Evolutionary conservation across 2,329 filamentous ascomycete species (phyloP), one percentile per base, ranked within the genome.

Genomic region (Fulvia fulva): DNA sequence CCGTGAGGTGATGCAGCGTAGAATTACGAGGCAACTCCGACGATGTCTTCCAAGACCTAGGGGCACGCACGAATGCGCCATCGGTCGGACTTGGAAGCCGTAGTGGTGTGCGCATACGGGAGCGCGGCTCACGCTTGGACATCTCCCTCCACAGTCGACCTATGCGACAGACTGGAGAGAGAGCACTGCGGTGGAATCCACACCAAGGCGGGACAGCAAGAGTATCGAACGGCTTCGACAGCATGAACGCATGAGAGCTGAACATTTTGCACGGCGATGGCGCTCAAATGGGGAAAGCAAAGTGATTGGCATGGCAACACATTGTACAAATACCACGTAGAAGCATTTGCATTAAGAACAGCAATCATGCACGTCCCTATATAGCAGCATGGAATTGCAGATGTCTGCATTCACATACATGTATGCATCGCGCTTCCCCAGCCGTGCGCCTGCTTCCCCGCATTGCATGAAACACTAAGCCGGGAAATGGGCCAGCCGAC

Each of bases 81-180:
- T 28, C 8, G 14, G 41, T 8, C 56, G 62, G 23, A 37, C 25
- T 14, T 32, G 37, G 19, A 56, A 49, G 44, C 60, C 66, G 12
- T 28, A 50, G 47, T 78, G 74, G 72, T 74, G 75, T 3, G 68
- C 67, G 9, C 79, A 77, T 56, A 78, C 76, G 16, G 76, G 75
- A 2, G 63, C 65, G 12, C 16, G 55, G 57, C 50, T 61, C 5
- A 37, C 52, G 19, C 43, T 37, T 26, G 41, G 49, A 9, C 51
- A 57, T 22, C 23, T 79, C 23, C 73, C 77, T 7, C 78, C 78
- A 2, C 75, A 80, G 54, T 80, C 77, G 2, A 65, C 79, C 25
- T 80, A 77, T 68, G 75, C 78, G 2, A 55, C 65, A 0, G 68
- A 73, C 11, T 30, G 28, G 28, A 30, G n/a, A n/a, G n/a, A n/a